phyloP scores from a whole-genome alignment of 2,329 filamentous ascomycete species.

The Sporothrix dimorphospora region DNA sequence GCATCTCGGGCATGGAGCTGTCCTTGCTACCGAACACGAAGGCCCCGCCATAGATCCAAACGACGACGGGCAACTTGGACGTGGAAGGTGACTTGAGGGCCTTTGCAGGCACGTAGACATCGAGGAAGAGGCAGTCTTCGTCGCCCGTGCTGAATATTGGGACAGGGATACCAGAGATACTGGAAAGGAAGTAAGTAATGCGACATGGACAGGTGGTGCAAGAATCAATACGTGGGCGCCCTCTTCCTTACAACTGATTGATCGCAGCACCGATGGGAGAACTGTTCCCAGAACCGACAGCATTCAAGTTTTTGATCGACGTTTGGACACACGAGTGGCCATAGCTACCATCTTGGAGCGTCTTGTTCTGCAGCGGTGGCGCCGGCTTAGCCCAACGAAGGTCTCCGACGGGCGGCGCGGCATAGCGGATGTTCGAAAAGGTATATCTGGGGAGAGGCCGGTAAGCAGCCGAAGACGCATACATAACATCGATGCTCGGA shows the following conservation, averaged over 20 bases:
- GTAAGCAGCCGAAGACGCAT: background rate
- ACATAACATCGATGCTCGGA: background rate
- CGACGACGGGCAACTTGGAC: slow-evolving; percentile 47
- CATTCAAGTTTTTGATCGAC: slow-evolving; percentile 37
- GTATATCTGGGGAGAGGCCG: slow-evolving; percentile 39
- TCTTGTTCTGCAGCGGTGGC: slow-evolving; percentile 38
- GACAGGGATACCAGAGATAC: slow-evolving; percentile 41
- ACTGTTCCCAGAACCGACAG: slow-evolving; percentile 41
- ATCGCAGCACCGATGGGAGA: slow-evolving; percentile 41
- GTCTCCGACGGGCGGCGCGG: slow-evolving; percentile 47
- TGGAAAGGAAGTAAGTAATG: slow-evolving; percentile 18
- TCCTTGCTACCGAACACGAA: slow-evolving; percentile 50
- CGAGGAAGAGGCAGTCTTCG: slow-evolving; percentile 56
- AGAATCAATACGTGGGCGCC: background rate
- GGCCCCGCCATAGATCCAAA: slow-evolving; percentile 52
- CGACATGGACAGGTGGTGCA: background rate
- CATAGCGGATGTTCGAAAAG: slow-evolving; percentile 51
- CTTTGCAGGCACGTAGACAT: slow-evolving; percentile 52
- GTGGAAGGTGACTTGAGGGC: slow-evolving; percentile 43
- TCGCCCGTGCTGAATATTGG: slow-evolving; percentile 39
- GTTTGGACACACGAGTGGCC: slow-evolving; percentile 37
- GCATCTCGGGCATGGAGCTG: slow-evolving; percentile 40
- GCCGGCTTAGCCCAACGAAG: slow-evolving; percentile 48
- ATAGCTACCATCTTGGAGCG: slow-evolving; percentile 38
- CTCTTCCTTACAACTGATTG: slow-evolving; percentile 41